Conservation (phyloP, 495 filamentous ascomycete species). For the Cercophora scortea region DNA sequence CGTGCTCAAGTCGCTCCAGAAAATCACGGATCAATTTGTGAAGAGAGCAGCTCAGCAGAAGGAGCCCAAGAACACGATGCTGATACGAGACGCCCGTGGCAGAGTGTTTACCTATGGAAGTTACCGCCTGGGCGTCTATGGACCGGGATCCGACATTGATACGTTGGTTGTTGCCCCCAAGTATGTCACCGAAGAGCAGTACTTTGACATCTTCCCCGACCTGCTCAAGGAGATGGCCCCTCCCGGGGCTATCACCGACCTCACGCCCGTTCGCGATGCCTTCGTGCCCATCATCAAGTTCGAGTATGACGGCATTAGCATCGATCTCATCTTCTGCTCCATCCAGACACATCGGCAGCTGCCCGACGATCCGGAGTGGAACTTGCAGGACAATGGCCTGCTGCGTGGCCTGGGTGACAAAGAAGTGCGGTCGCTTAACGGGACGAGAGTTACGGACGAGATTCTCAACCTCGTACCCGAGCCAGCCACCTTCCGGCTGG, state of each 20-base stretch:
- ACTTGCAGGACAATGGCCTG: conserved; percentile 72
- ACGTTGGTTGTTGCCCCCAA: conserved; percentile 86
- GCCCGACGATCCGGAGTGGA: conserved; percentile 53
- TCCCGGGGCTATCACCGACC: conserved; percentile 68
- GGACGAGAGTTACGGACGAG: conserved; percentile 86
- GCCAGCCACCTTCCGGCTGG: conserved; percentile 76
- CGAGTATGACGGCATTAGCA: conserved; percentile 79
- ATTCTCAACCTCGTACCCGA: conserved; percentile 86
- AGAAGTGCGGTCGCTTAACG: conserved; percentile 83
- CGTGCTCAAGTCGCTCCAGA: conserved; percentile 65
- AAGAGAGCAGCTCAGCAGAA: conserved; percentile 61
- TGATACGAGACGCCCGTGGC: conserved; percentile 74
- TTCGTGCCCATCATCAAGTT: conserved; percentile 96
- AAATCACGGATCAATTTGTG: conserved; percentile 77
- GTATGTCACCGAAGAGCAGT: conserved; percentile 79
- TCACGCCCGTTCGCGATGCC: conserved; percentile 80
- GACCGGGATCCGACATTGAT: conserved; percentile 95
- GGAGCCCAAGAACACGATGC: conserved; percentile 65
- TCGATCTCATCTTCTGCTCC: conserved; percentile 89
- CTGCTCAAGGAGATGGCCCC: conserved; percentile 66
- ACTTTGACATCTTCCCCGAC: conserved; percentile 78
- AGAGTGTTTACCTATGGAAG: conserved; percentile 94
- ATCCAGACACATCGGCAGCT: conserved; percentile 62
- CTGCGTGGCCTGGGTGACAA: conserved; percentile 79
- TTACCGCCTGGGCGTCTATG: conserved; percentile 87